Conservation (phyloP, 345 rosid genomes). For the Clausena lansium region DNA sequence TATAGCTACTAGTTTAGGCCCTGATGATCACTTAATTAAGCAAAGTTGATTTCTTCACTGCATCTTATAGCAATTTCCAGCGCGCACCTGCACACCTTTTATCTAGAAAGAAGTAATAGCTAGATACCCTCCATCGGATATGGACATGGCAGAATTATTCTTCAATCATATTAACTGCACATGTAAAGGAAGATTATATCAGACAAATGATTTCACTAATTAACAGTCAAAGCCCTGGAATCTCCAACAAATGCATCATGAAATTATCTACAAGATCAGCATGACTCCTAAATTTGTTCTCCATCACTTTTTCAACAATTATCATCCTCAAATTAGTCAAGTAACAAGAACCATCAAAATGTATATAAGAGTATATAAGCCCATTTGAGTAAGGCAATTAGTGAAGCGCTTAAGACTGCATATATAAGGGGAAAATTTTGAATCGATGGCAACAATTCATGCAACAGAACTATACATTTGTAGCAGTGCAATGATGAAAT, state of each 20-base stretch:
- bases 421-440: too few relatives aligned
- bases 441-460: too few relatives aligned
- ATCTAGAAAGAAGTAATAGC: neutral
- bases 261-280: neutral
- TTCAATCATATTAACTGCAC: constrained; percentile 22
- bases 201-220: neutral
- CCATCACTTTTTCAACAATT: neutral
- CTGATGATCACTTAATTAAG: constrained; percentile 14
- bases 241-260: neutral
- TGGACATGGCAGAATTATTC: neutral
- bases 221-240: neutral
- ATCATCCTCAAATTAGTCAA: neutral
- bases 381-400: too few relatives aligned
- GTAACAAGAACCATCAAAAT: neutral
- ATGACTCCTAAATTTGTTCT: neutral
- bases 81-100: constrained; percentile 13
- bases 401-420: too few relatives aligned
- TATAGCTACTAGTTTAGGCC: constrained; percentile 1
- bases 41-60: constrained; percentile 16
- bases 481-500: neutral
- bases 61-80: constrained; percentile 6
- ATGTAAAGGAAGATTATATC: neutral
- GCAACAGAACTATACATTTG: too few relatives aligned
- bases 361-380: neutral
- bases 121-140: constrained; percentile 10